phyloP scores from a whole-genome alignment of 2,329 filamentous ascomycete species.

The Plenodomus biglobosus region DNA sequence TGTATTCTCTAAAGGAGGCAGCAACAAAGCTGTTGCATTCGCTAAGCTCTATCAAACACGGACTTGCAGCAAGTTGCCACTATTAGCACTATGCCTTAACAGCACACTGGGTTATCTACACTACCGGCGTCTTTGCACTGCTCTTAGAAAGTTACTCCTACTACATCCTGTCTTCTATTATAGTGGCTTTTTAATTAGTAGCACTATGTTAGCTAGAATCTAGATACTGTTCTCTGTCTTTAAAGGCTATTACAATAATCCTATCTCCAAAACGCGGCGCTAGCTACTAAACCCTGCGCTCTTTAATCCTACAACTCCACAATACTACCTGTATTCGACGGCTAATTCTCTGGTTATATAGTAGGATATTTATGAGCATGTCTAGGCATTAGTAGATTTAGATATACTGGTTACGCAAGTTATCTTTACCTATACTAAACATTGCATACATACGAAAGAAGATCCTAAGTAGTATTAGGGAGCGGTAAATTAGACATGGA shows the following conservation, averaged over 20 bases:
- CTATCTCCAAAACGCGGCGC: neutral
- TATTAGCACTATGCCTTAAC: conserved; percentile 27
- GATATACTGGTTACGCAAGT: no score
- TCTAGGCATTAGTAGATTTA: neutral
- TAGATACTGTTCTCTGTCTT: neutral
- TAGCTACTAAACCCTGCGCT: neutral
- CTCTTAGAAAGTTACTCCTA: conserved; percentile 21
- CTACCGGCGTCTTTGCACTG: conserved; percentile 24
- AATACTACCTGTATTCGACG: conserved; percentile 1
- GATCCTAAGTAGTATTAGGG: no score
- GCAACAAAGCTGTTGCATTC: conserved; percentile 31
- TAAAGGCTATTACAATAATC: conserved; percentile 1
- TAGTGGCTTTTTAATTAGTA: neutral
- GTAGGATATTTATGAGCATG: conserved; percentile 1
- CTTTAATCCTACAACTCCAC: neutral
- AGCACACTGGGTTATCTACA: conserved; percentile 31
- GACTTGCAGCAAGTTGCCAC: conserved; percentile 19
- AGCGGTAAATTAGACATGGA: no score
- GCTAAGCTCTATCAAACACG: conserved; percentile 20
- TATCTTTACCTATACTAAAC: no score
- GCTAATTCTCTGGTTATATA: neutral
- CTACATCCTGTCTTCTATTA: neutral
- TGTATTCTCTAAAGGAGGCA: conserved; percentile 34
- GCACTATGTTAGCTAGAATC: neutral
- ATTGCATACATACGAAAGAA: no score